These are phyloP conservation scores for Candida bentonensis DNA, from an alignment of 805 yeast species.

Conservation along the genomic window DNA sequence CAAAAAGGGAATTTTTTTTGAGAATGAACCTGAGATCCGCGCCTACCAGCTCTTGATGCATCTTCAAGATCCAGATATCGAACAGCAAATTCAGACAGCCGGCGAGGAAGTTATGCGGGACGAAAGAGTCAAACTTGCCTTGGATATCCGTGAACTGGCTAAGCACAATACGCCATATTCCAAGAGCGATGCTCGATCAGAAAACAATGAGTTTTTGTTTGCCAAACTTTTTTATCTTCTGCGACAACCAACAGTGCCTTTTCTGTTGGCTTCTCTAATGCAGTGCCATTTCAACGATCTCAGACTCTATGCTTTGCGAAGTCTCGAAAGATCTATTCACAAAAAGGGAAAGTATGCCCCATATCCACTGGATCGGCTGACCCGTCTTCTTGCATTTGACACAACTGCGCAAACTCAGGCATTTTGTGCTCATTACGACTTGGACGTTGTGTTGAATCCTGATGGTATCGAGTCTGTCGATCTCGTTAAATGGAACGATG, in stretches of 20 bases:
- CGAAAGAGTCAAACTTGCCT: conserved; percentile 51
- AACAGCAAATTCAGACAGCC: conserved; percentile 53
- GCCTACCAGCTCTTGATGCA: conserved; percentile 75
- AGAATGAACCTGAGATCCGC: conserved; percentile 87
- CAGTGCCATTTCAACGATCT: conserved; percentile 74
- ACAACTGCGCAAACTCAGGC: conserved; percentile 33
- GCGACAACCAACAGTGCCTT: conserved; percentile 39
- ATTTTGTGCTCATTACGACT: conserved; percentile 52
- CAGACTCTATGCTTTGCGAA: conserved; percentile 55
- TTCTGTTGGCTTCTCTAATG: conserved; percentile 54
- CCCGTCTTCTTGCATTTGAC: conserved; percentile 52
- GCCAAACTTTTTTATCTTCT: conserved; percentile 49
- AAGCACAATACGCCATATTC: conserved; percentile 48
- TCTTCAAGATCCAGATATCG: conserved; percentile 72
- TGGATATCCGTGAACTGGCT: conserved; percentile 51
- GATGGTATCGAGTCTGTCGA: conserved; percentile 28
- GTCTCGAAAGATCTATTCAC: conserved; percentile 55
- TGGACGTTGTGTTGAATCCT: conserved; percentile 26
- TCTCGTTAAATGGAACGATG: conserved; percentile 27
- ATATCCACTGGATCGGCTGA: conserved; percentile 35
- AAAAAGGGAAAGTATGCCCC: conserved; percentile 45
- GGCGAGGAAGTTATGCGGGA: conserved; percentile 45
- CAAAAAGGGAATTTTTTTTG: conserved; percentile 49
- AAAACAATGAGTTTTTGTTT: conserved; percentile 37
- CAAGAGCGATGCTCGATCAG: conserved; percentile 23